phyloP scores from a whole-genome alignment of 2,329 filamentous ascomycete genomes.

The Phialophora macrospora region DNA sequence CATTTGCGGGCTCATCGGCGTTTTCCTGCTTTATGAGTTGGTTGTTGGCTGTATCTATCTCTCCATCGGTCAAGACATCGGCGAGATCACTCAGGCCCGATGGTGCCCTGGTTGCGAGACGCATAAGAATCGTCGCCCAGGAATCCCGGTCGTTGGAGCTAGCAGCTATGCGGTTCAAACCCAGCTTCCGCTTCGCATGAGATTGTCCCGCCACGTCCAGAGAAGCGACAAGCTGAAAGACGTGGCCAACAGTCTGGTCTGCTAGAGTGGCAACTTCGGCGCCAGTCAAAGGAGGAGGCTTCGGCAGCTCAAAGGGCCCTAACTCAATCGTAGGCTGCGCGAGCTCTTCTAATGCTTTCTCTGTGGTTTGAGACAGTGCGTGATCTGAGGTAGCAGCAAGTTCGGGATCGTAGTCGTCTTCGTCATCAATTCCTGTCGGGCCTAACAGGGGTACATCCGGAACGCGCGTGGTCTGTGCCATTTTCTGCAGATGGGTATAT shows the following conservation, averaged over 20 bases:
- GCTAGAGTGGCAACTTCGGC: conserved; percentile 75
- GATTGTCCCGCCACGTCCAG: conserved; percentile 66
- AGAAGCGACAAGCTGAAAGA: conserved; percentile 76
- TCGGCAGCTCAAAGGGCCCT: conserved; percentile 77
- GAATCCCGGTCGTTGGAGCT: conserved; percentile 84
- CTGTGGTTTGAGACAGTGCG: conserved; percentile 73
- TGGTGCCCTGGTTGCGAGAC: conserved; percentile 79
- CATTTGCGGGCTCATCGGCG: conserved; percentile 35
- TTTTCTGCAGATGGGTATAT: conserved; percentile 43
- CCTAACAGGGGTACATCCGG: conserved; percentile 41
- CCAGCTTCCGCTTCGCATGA: conserved; percentile 60
- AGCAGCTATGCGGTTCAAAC: conserved; percentile 82
- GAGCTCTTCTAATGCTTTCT: conserved; percentile 53
- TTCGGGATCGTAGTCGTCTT: conserved; percentile 92
- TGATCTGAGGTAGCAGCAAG: conserved; percentile 75
- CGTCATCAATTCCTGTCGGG: conserved; percentile 73
- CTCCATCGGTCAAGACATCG: conserved; percentile 60
- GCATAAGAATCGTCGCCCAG: conserved; percentile 86
- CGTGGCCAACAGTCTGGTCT: conserved; percentile 72
- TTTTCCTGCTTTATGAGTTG: conserved; percentile 43
- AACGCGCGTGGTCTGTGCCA: conserved; percentile 38
- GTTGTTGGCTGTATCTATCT: conserved; percentile 30
- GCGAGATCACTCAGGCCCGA: conserved; percentile 69
- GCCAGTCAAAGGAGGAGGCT: conserved; percentile 73
- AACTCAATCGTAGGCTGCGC: conserved; percentile 61